Conservation (phyloP, 257 asterid genomes). For the Ligustrum vulgare region DNA sequence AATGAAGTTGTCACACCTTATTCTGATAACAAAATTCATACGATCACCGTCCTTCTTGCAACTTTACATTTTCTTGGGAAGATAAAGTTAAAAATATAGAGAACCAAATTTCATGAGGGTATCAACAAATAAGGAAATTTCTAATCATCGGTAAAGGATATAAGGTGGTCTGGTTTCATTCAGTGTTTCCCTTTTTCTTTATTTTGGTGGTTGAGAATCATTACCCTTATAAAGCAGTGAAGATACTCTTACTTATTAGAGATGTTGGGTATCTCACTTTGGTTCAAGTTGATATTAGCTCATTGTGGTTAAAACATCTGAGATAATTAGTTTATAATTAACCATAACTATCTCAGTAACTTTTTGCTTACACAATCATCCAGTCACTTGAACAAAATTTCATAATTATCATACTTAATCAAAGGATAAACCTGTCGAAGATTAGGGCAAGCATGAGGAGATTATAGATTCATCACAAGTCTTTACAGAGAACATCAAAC, state of each 20-base stretch:
- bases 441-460: neutral
- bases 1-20: slow-evolving; percentile 76
- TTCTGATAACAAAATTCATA: slow-evolving; percentile 90
- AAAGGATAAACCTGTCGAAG: no score
- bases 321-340: no score
- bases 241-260: no score
- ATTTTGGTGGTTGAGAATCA: slow-evolving; percentile 19
- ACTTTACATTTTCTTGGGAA: slow-evolving; percentile 34
- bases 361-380: neutral
- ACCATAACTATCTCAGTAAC: neutral
- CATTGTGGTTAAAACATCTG: neutral
- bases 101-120: slow-evolving; percentile 6
- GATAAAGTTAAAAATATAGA: slow-evolving; percentile 9
- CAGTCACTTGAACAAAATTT: neutral
- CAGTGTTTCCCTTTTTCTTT: neutral
- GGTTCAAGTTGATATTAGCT: no score
- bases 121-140: neutral
- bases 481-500: neutral
- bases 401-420: neutral
- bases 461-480: no score
- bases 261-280: neutral
- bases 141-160: neutral
- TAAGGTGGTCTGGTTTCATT: neutral
- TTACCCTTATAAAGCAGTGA: slow-evolving; percentile 80
- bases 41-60: slow-evolving; percentile 99